phyloP scores from a whole-genome alignment of 805 yeast genomes.

The Schwanniomyces polymorphus region DNA sequence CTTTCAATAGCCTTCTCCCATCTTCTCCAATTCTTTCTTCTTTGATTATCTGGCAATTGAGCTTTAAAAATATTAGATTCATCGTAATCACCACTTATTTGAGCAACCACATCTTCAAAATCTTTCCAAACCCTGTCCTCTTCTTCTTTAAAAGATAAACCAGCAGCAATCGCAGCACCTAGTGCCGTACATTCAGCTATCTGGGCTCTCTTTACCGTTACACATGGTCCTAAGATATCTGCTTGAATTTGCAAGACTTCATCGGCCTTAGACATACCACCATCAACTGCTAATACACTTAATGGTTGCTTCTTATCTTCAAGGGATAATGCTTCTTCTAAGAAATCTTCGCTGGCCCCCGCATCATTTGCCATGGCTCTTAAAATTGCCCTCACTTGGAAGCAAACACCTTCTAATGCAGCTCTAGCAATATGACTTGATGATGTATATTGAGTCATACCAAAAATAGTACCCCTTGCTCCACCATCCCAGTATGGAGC shows the following conservation, averaged over 20 bases:
- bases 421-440: slow-evolving; percentile 92
- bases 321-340: slow-evolving; percentile 50
- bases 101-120: slow-evolving; percentile 61
- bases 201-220: slow-evolving; percentile 74
- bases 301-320: slow-evolving; percentile 47
- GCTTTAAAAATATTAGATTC: slow-evolving; percentile 32
- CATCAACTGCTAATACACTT: slow-evolving; percentile 75
- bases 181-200: slow-evolving; percentile 91
- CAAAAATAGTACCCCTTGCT: slow-evolving; percentile 90
- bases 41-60: slow-evolving; percentile 52
- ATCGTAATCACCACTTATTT: slow-evolving; percentile 31
- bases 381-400: slow-evolving; percentile 87
- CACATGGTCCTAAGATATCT: slow-evolving; percentile 85
- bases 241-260: slow-evolving; percentile 94
- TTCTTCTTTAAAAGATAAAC: slow-evolving; percentile 53
- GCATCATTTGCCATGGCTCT: slow-evolving; percentile 89
- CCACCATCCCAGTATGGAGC: slow-evolving; percentile 97
- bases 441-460: slow-evolving; percentile 90
- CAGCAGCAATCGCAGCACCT: slow-evolving; percentile 97
- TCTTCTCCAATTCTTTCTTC: slow-evolving; percentile 63
- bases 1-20: slow-evolving; percentile 88
- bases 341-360: slow-evolving; percentile 58
- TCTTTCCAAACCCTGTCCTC: slow-evolving; percentile 70
- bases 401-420: slow-evolving; percentile 92
- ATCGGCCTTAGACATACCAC: slow-evolving; percentile 91